Base-by-base conservation (phyloP, 2,329 filamentous ascomycete species). In the Mycosphaerelloides madeirae region DNA sequence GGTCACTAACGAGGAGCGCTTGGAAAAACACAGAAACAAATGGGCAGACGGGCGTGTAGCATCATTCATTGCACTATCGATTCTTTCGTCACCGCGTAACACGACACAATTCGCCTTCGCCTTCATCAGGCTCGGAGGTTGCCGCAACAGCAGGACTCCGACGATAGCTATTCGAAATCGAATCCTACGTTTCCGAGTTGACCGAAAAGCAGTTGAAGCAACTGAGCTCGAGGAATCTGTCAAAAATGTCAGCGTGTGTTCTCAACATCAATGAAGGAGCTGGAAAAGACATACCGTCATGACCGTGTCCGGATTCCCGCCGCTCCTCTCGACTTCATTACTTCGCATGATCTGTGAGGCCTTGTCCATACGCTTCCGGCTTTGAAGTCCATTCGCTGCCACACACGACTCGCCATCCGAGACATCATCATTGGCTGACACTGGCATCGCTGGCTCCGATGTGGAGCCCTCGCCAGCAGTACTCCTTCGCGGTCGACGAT, bases 291-390 rank as follows among this genome's bases (percentile, higher is more conserved):
- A 56, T 48, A 65, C 62, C 50, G 77, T 79, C 38, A 82, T 73
- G 48, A 72, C 75, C 31, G 75, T 74, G 48, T 82, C 78, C 44
- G 73, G 72, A 53, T 76, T 72, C 12, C 78, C 78, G 13, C 75
- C 78, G 50, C 73, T 74, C 28, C 78, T 71, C 44, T 79, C 72
- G 48, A 77, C 72, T 54, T 83, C 79, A 56, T 84, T 84, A 55
- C 79, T 71, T 49, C 72, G 76, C 43, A 74, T 79, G 55, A 84
- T 84, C 46, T 75, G 71, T 45, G 83, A 80, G 41, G 72, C 74
- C 41, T 79, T 68, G 29, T 81, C 73, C 67, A 84, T 75, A 8
- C 78, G 70, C 54, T 77, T 79, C 31, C 78, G 67, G 53, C 77
- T 81, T 19, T 66, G 61, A 11, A 83, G 69, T 2, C 78, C 78